Percentiles rank a stretch among this genome's conserved stretches.
phyloP scores from a whole-genome alignment of 805 yeast genomes.

The Brettanomyces custersianus region DNA sequence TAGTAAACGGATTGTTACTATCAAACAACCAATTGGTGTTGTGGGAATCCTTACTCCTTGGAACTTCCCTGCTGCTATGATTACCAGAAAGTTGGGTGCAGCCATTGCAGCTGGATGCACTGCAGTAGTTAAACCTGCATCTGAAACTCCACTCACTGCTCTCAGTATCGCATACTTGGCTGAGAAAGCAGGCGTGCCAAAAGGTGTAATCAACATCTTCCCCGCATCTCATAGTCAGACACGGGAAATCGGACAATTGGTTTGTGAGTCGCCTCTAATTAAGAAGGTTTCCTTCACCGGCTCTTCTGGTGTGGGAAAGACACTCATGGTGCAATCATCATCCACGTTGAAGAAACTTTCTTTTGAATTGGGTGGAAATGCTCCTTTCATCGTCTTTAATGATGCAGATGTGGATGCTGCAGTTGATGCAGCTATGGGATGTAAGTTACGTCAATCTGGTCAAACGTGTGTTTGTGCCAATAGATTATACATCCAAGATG shows the following conservation, averaged over 20 bases:
- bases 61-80: conserved; percentile 81
- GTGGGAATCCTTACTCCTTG: conserved; percentile 76
- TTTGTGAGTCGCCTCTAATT: conserved; percentile 48
- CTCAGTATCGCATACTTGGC: conserved; percentile 55
- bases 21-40: conserved; percentile 74
- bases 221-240: conserved; percentile 36
- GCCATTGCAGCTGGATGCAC: conserved; percentile 78
- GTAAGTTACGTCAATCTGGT: conserved; percentile 70
- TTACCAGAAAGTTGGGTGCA: conserved; percentile 65
- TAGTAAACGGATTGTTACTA: conserved; percentile 41
- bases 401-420: conserved; percentile 65
- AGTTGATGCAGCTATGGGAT: conserved; percentile 52
- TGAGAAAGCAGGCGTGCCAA: conserved; percentile 62
- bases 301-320: conserved; percentile 64
- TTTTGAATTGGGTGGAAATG: conserved; percentile 74
- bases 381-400: conserved; percentile 67
- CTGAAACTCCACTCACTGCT: conserved; percentile 68
- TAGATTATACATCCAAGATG: conserved; percentile 56
- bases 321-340: conserved; percentile 52
- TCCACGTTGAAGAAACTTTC: conserved; percentile 62
- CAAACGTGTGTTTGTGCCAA: conserved; percentile 81
- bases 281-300: conserved; percentile 73
- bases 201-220: conserved; percentile 58
- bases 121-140: conserved; percentile 67
- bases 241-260: conserved; percentile 42